Conservation (phyloP, 768 basidiomycete genomes). For the Pholiota molesta region DNA sequence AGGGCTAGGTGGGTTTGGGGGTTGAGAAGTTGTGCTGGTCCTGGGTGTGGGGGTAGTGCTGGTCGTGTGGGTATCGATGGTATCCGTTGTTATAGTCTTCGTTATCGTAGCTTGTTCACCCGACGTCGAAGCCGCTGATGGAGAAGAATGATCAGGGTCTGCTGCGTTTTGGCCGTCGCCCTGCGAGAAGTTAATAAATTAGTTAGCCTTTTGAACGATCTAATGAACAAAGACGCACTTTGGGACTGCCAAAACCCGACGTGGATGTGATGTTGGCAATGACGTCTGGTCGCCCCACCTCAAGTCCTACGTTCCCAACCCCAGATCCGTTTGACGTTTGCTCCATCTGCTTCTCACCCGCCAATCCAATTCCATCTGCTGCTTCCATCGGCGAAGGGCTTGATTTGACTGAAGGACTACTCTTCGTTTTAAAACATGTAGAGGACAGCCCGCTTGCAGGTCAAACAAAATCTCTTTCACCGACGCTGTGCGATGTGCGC, state of each 20-base stretch:
- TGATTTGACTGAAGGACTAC: neutral
- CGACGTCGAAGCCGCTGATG: neutral
- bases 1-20: neutral
- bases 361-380: neutral
- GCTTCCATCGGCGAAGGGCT: neutral
- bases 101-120: neutral
- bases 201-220: neutral
- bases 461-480: neutral
- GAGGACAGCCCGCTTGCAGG: neutral
- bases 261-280: conserved; percentile 1
- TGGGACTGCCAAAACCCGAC: neutral
- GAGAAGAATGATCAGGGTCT: neutral
- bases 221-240: conserved; percentile 1
- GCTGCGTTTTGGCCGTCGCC: neutral
- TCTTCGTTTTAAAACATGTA: neutral
- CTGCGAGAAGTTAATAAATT: neutral
- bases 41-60: neutral
- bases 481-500: neutral
- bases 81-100: neutral
- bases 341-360: neutral
- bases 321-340: neutral
- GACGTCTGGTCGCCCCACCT: conserved; percentile 15
- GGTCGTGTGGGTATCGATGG: neutral
- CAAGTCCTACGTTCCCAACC: neutral
- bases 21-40: neutral